These are phyloP conservation scores for Aspergillus awamori DNA, from an alignment of 2,329 filamentous ascomycete genomes.

Conservation along the genomic window DNA sequence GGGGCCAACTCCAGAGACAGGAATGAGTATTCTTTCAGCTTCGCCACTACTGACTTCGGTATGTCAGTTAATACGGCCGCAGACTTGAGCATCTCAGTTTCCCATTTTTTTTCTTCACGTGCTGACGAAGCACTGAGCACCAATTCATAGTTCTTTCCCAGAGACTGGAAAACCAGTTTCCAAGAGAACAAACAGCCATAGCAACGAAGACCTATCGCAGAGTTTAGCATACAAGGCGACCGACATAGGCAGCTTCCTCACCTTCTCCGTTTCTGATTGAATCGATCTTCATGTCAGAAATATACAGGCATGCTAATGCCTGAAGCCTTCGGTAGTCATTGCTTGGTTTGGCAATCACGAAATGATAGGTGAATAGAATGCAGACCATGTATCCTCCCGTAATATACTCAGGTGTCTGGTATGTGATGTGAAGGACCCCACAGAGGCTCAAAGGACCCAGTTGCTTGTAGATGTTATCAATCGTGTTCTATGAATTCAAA, in stretches of 20 bases:
- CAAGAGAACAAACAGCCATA: constrained; percentile 84
- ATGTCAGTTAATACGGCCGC: constrained; percentile 55
- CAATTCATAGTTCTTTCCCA: constrained; percentile 77
- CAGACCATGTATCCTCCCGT: constrained; percentile 83
- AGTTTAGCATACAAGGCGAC: constrained; percentile 15
- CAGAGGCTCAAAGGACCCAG: constrained; percentile 82
- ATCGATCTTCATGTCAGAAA: constrained; percentile 49
- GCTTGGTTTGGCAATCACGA: constrained; percentile 72
- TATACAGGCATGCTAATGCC: constrained; percentile 72
- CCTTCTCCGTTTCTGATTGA: constrained; percentile 40
- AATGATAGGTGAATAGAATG: constrained; percentile 76
- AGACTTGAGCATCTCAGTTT: constrained; percentile 62
- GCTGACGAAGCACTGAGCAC: constrained; percentile 84
- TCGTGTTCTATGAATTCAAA: constrained; percentile 24
- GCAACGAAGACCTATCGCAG: constrained; percentile 73
- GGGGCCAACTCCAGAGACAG: constrained; percentile 71
- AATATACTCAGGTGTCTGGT: constrained; percentile 69
- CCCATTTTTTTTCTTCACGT: constrained; percentile 81
- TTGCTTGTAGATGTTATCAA: constrained; percentile 67
- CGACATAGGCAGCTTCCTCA: constrained; percentile 19
- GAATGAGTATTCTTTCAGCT: constrained; percentile 33
- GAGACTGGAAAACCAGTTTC: constrained; percentile 84
- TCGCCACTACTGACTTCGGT: constrained; percentile 46
- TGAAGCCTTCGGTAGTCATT: constrained; percentile 70
- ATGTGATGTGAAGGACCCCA: constrained; percentile 80